Conservation (phyloP, 805 yeast species). For the Kockiozyma suomiensis region DNA sequence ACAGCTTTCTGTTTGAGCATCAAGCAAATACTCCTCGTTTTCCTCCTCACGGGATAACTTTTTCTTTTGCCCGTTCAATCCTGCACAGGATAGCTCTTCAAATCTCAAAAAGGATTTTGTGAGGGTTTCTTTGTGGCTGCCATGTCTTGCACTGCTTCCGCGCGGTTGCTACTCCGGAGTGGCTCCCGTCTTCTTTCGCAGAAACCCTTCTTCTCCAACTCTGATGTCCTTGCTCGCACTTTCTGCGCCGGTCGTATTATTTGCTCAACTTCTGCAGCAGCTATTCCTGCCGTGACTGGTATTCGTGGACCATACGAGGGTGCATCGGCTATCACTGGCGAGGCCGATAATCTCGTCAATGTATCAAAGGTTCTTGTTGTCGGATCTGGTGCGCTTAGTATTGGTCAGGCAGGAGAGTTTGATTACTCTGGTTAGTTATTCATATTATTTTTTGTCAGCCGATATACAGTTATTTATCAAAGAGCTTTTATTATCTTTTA, state of each 20-base stretch:
- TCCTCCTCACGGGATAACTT: too few species aligned
- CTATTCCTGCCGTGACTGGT: conserved; percentile 15
- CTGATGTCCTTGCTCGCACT: background rate
- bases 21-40: too few species aligned
- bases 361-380: conserved; percentile 85
- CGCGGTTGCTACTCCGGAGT: conserved; percentile 4
- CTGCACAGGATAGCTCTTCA: background rate
- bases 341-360: conserved; percentile 57
- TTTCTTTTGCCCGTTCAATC: background rate
- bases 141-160: conserved; percentile 11
- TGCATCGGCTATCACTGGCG: conserved; percentile 27
- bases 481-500: background rate
- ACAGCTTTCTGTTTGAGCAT: background rate
- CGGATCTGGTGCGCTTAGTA: conserved; percentile 97
- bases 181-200: conserved; percentile 7
- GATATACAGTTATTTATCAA: background rate
- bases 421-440: conserved; percentile 82
- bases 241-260: background rate
- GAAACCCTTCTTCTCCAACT: background rate
- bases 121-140: background rate
- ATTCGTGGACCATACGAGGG: conserved; percentile 27
- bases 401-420: conserved; percentile 99
- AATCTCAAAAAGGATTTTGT: background rate
- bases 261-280: conserved; percentile 3
- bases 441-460: background rate